Percentiles rank a stretch among this genome's conserved stretches.
Conservation (phyloP, 2,329 filamentous ascomycete species). For the Fusarium brevicatenulatum region DNA sequence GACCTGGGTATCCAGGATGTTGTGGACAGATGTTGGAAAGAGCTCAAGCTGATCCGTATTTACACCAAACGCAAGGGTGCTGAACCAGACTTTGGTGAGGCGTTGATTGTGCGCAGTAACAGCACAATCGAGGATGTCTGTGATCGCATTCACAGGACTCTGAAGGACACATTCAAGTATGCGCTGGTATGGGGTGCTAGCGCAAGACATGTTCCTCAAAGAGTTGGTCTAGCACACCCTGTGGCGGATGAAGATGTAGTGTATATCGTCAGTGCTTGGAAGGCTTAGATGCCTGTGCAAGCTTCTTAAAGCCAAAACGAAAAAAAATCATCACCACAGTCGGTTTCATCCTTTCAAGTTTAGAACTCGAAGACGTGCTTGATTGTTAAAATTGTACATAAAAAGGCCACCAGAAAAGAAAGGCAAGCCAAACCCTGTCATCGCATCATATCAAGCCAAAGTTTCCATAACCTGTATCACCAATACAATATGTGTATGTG, state of each 20-base stretch:
- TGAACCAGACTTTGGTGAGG: constrained; percentile 90
- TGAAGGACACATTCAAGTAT: constrained; percentile 99
- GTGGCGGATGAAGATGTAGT: constrained; percentile 78
- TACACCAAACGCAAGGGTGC: constrained; percentile 97
- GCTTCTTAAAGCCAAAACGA: constrained; percentile 2
- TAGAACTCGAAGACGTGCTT: constrained; percentile 12
- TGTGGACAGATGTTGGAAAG: constrained; percentile 93
- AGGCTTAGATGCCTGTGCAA: constrained; percentile 57
- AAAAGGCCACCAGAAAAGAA: constrained; percentile 32
- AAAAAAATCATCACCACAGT: neutral
- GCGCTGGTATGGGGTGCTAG: constrained; percentile 98
- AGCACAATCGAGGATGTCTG: constrained; percentile 97
- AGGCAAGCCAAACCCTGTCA: constrained; percentile 37
- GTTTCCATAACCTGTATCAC: constrained; percentile 34
- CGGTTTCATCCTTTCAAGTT: neutral
- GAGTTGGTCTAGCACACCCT: constrained; percentile 85
- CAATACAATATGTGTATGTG: constrained; percentile 18
- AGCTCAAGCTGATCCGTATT: constrained; percentile 87
- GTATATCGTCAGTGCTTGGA: constrained; percentile 73
- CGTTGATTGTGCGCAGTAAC: constrained; percentile 88
- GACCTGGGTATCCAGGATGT: constrained; percentile 94
- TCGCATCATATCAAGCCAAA: constrained; percentile 45
- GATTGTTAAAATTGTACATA: constrained; percentile 38
- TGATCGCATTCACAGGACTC: constrained; percentile 88
- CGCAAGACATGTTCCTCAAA: constrained; percentile 91